Evolutionary conservation across 208 protist species (phyloP), one percentile per base, ranked within the genome.

Genomic region (Leishmania aethiopica): DNA sequence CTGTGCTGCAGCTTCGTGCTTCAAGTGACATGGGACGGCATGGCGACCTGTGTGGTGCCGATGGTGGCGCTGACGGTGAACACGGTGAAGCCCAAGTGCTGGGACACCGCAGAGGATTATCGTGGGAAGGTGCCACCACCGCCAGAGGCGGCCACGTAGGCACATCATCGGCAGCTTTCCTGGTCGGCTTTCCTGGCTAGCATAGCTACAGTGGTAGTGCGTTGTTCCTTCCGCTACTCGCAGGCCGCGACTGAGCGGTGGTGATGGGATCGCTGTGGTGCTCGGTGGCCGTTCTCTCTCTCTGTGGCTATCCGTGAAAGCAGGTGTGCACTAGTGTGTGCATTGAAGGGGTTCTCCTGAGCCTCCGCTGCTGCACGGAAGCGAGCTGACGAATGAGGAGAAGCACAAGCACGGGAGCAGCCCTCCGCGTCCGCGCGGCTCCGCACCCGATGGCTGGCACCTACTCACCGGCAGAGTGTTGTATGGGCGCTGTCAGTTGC

Each of bases 81-180:
- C 49, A 80, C 82, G 10, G 85, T 84, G 32, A 84, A 87, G 75
- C 82, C 81, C 7, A 84, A 77, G n/a, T 93, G 85, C 53, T 96
- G 93, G 93, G 75, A 78, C 32, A 72, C 67, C 32, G 82, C 84
- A 17, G 79, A 89, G 25, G 92, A 95, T 72, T 86, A 91, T n/a
- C 80, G 93, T 32, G 81, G 86, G 70, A 88, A 91, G 57, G 74
- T 85, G 10, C 75, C 78, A 28, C 75, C 75, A 15, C 57, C 75
- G 40, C 15, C 35, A n/a, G 35, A 40, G 28, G 71, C 71, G 15
- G 28, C 45, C 28, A n/a, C 53, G 51, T 77, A 64, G 51, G 19
- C 19, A 32, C 42, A 8, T 11, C 13, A 73, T 28, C 67, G 8
- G 67, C 42, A 73, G 40, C 42, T 73, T 49, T 17, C 42, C 22